Percentiles rank a stretch among this genome's conserved stretches.
Conservation (phyloP, 2,329 filamentous ascomycete genomes). For the Claviceps quebecensis region DNA sequence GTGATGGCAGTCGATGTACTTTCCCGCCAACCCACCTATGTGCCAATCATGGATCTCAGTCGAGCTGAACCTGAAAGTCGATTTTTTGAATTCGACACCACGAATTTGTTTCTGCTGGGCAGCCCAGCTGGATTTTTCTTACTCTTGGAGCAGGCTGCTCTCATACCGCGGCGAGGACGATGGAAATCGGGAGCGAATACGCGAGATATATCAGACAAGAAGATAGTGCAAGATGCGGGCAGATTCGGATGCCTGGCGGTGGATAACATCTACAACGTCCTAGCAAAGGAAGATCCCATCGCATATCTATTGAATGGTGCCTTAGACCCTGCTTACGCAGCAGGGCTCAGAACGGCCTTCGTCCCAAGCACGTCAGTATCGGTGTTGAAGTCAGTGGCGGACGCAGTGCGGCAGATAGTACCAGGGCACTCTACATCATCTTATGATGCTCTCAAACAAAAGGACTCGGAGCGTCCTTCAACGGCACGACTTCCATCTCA, state of each 20-base stretch:
- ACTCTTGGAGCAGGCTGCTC: slow-evolving; percentile 56
- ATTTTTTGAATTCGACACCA: slow-evolving; percentile 84
- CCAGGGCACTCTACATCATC: slow-evolving; percentile 31
- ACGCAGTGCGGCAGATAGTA: slow-evolving; percentile 47
- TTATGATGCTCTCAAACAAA: slow-evolving; percentile 12
- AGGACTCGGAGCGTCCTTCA: slow-evolving; percentile 21
- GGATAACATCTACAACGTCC: slow-evolving; percentile 92
- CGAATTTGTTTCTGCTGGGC: slow-evolving; percentile 75
- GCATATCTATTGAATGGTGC: slow-evolving; percentile 86
- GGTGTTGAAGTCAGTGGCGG: slow-evolving; percentile 50
- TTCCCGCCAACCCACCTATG: slow-evolving; percentile 68
- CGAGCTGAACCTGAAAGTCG: slow-evolving; percentile 30
- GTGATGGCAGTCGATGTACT: slow-evolving; percentile 90
- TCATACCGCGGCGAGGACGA: slow-evolving; percentile 64
- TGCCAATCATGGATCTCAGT: slow-evolving; percentile 37
- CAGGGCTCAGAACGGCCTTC: slow-evolving; percentile 60
- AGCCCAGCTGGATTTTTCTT: slow-evolving; percentile 90
- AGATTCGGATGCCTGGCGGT: slow-evolving; percentile 83
- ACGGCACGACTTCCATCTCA: slow-evolving; percentile 42
- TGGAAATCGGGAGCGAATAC: slow-evolving; percentile 61
- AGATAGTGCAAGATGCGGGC: slow-evolving; percentile 64
- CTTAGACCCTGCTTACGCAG: slow-evolving; percentile 67
- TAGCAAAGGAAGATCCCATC: slow-evolving; percentile 59
- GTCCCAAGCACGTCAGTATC: slow-evolving; percentile 60
- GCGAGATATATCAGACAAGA: slow-evolving; percentile 39